Percentiles rank a stretch among this genome's conserved stretches.
Conservation (phyloP, 1,139 yeast genomes). For the Yamadazyma friedrichii region DNA sequence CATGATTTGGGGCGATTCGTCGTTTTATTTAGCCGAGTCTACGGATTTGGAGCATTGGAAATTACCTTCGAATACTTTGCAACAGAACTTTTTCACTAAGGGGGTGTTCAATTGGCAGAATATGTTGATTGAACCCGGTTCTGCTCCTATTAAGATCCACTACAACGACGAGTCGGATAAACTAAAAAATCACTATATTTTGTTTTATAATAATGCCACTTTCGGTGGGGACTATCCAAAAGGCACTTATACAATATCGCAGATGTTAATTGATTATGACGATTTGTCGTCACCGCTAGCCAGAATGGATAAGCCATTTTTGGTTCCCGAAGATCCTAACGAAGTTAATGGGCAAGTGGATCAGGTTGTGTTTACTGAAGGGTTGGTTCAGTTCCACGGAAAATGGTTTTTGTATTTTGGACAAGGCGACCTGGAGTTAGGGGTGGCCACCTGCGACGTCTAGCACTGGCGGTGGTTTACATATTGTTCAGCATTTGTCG, state of each 20-base stretch:
- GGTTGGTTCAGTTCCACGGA: conserved; percentile 43
- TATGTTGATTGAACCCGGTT: conserved; percentile 43
- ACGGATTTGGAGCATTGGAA: conserved; percentile 37
- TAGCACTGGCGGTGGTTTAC: conserved; percentile 5
- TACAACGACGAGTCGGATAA: conserved; percentile 24
- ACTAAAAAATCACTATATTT: conserved; percentile 36
- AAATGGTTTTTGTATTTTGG: conserved; percentile 46
- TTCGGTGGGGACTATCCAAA: conserved; percentile 32
- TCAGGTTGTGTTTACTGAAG: conserved; percentile 46
- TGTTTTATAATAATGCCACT: conserved; percentile 43
- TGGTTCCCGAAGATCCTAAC: conserved; percentile 36
- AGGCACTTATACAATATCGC: conserved; percentile 38
- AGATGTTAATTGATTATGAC: conserved; percentile 46
- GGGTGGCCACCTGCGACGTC: conserved; percentile 40
- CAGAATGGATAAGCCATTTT: conserved; percentile 35
- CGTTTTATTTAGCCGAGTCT: conserved; percentile 38
- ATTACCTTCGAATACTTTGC: conserved; percentile 22
- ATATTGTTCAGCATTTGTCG: too few species aligned
- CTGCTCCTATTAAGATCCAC: conserved; percentile 40
- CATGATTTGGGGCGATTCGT: conserved; percentile 48
- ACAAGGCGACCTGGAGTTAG: conserved; percentile 45
- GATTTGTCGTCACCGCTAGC: conserved; percentile 39
- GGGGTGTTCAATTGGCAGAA: conserved; percentile 34
- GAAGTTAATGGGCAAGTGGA: conserved; percentile 44
- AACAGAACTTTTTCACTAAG: conserved; percentile 26